Evolutionary conservation across 805 yeast species (phyloP), one percentile per base, ranked within the genome.

Genomic region (Barnettozyma populi): DNA sequence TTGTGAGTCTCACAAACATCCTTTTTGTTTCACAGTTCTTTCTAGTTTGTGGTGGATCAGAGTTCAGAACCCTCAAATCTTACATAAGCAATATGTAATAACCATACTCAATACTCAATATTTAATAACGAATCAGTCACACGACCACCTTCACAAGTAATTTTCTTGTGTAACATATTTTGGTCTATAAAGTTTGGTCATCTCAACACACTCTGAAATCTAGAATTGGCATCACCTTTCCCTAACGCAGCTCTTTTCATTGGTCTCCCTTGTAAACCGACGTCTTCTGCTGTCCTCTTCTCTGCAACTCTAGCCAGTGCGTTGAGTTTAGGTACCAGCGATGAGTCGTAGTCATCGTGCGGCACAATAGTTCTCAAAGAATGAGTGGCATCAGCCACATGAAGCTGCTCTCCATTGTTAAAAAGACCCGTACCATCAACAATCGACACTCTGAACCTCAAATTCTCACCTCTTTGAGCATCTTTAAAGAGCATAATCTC

Each of bases 401-500:
- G 23, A 5, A 40, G 36, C 9, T 38, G 32, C 16, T 65, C 64
- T 8, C 82, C 82, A 13, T 73, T 75, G 45, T 76, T 74, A 64
- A 75, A 83, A 19, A 84, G 62, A 2, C 90, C 90, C 0, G 89
- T 81, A 1, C 76, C 64, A 54, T 84, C 90, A 45, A 71, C 68
- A 23, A 84, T 69, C 13, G 67, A 61, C 4, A 84, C 76, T 39
- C 62, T 64, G 57, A 78, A 86, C 2, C 80, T 76, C 55, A 86
- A 66, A 43, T 65, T 72, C 38, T 80, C 80, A 11, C 71, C 65
- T 16, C 77, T 68, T 6, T 70, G 68, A 21, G 66, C 74, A 61
- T 88, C 96, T 46, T 75, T 72, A 54, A 89, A 82, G 18, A 89
- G 67, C 56, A 79, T 79, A 5, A 90, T 64, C 29, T 67, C 70